Base-by-base conservation (phyloP, 192 early-diverging fungal genomes). In the Podila epigama region DNA sequence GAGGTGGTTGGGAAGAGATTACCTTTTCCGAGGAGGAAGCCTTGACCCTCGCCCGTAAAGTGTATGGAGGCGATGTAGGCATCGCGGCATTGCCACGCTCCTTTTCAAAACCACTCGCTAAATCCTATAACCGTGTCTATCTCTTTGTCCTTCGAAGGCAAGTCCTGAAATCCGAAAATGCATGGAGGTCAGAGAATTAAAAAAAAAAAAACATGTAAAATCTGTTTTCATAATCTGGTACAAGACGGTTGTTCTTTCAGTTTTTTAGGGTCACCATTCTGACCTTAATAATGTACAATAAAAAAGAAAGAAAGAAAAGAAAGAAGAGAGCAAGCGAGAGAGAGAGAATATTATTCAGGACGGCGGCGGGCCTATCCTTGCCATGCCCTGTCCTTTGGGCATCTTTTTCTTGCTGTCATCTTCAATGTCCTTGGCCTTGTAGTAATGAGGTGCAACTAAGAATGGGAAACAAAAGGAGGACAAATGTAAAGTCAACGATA, bases 391-490 rank as follows among this genome's bases (percentile, higher is more conserved):
- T 31, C 51, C 71, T 44, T 86, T 86, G 33, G 84, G 84, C 78
- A 86, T 70, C 63, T 86, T 86, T 51, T 86, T 86, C 66, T 82
- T 77, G 66, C 81, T 82, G 42, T 86, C 82, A 41, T 84, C 84
- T 18, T 87, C 82, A 29, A 93, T 61, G 36, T 92, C 92, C 32
- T 79, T 82, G 53, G 84, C 68, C 75, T 92, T 90, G 81, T 93
- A 93, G 73, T 92, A 93, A 77, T 93, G 92, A 18, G 90, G 89
- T 9, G 92, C 92, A 29, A 91, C 91, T 89, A 62, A 60, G 39
- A 52, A 44, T 35, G 63, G 34, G 29, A 62, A 20, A 54, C 20
- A 22, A 35, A 8, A 66, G 11, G 51, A 22, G 32, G 69, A 34
- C 1, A 31, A 25, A 51, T n/a, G n/a, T n/a, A n/a, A n/a, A n/a